These are phyloP conservation scores for Fusarium sacchari DNA, from an alignment of 2,329 filamentous ascomycete genomes.

Conservation along the genomic window DNA sequence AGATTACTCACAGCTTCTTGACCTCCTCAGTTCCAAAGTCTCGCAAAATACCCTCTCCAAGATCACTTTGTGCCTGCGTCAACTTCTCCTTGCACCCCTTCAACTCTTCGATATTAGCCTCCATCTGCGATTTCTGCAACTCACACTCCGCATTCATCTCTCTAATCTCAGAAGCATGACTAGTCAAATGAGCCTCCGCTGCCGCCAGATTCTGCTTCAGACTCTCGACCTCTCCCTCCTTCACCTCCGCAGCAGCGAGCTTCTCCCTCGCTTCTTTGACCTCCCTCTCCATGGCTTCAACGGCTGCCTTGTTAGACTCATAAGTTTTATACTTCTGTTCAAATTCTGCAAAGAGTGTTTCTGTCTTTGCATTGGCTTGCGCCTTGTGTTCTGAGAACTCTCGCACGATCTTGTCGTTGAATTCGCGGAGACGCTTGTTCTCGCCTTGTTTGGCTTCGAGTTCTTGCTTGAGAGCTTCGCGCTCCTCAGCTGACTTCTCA, in stretches of 20 bases:
- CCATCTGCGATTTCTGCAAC: constrained; percentile 38
- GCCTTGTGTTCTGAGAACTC: constrained; percentile 39
- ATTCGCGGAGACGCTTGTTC: constrained; percentile 39
- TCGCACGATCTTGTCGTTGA: constrained; percentile 40
- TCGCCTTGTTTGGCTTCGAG: constrained; percentile 39
- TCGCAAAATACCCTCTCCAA: constrained; percentile 36
- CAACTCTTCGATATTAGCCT: constrained; percentile 33
- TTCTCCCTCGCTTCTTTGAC: constrained; percentile 54
- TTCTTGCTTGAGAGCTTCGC: constrained; percentile 36
- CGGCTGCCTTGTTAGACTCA: constrained; percentile 39
- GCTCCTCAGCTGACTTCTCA: constrained; percentile 37
- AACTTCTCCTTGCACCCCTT: constrained; percentile 34
- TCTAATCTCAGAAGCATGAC: constrained; percentile 36
- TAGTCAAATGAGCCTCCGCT: constrained; percentile 28
- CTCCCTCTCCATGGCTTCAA: constrained; percentile 58
- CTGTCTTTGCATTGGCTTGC: constrained; percentile 31
- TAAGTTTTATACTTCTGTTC: constrained; percentile 41
- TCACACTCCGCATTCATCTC: constrained; percentile 44
- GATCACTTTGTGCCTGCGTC: constrained; percentile 32
- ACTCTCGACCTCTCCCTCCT: constrained; percentile 56
- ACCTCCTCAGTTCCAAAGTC: constrained; percentile 35
- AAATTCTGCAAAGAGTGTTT: constrained; percentile 39
- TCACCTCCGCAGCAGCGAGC: constrained; percentile 51
- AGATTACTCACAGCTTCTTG: constrained; percentile 36
- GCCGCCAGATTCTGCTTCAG: constrained; percentile 33